These are phyloP conservation scores for Rhodotorula sp. DNA, from an alignment of 1,284 basidiomycete species.

Conservation along the genomic window DNA sequence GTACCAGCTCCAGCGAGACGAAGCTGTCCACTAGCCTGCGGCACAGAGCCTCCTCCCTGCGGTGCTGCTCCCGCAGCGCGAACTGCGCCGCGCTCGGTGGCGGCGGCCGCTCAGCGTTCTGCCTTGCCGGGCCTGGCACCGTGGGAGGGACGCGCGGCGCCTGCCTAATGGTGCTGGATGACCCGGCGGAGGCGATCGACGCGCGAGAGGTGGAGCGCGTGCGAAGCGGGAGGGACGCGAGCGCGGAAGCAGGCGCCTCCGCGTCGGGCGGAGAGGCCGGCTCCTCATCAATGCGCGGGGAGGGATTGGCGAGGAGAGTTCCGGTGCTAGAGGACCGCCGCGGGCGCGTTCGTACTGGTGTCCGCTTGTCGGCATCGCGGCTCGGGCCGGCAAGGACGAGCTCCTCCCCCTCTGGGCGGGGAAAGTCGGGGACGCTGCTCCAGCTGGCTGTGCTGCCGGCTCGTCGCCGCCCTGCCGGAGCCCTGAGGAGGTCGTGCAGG, in stretches of 20 bases:
- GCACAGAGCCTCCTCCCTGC: slow-evolving; percentile 66
- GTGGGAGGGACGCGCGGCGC: slow-evolving; percentile 47
- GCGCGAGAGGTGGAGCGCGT: slow-evolving; percentile 3
- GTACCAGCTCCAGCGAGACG: slow-evolving; percentile 57
- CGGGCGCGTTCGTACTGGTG: not conserved
- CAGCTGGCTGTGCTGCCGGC: slow-evolving; percentile 1
- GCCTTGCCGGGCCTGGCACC: not conserved
- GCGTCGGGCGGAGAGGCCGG: not conserved
- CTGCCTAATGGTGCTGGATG: slow-evolving; percentile 53
- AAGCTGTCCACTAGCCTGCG: slow-evolving; percentile 80
- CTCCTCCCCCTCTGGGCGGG: slow-evolving; percentile 1
- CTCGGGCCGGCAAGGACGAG: slow-evolving; percentile 4
- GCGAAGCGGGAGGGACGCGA: not conserved
- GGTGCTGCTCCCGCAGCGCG: slow-evolving; percentile 59
- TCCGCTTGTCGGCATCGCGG: not conserved
- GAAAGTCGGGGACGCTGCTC: not conserved
- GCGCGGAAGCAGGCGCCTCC: not conserved
- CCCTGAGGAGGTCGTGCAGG: too few species aligned
- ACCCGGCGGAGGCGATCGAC: slow-evolving; percentile 9
- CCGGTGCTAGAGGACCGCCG: slow-evolving; percentile 8
- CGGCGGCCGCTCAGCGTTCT: slow-evolving; percentile 22
- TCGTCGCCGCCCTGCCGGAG: not conserved
- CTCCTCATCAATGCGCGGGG: not conserved
- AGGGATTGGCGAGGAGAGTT: slow-evolving; percentile 3
- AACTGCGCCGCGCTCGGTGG: slow-evolving; percentile 46